Base-by-base conservation (phyloP, 2,329 filamentous ascomycete species). In the Cyphellophora europaea region DNA sequence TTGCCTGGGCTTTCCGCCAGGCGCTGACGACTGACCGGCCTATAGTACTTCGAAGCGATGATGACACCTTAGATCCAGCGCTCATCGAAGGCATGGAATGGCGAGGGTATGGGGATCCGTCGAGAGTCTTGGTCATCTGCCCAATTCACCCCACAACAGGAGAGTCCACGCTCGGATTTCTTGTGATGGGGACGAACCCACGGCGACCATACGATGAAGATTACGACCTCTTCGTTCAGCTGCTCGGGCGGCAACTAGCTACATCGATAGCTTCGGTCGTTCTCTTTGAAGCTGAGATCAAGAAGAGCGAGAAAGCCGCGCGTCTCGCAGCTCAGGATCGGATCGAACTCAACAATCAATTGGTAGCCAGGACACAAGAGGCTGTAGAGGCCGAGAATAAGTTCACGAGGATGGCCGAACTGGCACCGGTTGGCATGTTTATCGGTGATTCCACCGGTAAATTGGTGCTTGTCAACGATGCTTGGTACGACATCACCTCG, bases 401-500 rank as follows among this genome's bases (percentile, higher is more conserved):
- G 38, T 91, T 91, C 53, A 85, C 82, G 1, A 71, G 82, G 29
- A 87, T 91, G 81, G 82, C 84, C 2, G 83, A 88, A 51, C 84
- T 86, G 44, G 81, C 82, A 0, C 84, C 84, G 0, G 83, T 88
- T 1, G 85, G 84, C 17, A 80, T 93, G 62, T 89, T 89, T 54
- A 88, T 91, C 46, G 81, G 82, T n/a, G 73, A 86, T 50, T 68
- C 73, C 1, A 57, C 66, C 27, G 84, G 85, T 3, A 64, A 71
- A 15, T 82, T 91, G 48, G 82, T 72, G 6, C 91, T 85, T 53
- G 83, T 79, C 53, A 93, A 93, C 53, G 81, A 88, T 43, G 83
- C 81, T 52, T 91, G 69, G 68, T 72, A 71, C 41, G 66, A 71
- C 5, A 45, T 53, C n/a, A 45, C 51, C 5, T 43, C 45, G 8